These are phyloP conservation scores for Schizonepeta tenuifolia DNA, from an alignment of 257 asterid species.

Conservation along the genomic window DNA sequence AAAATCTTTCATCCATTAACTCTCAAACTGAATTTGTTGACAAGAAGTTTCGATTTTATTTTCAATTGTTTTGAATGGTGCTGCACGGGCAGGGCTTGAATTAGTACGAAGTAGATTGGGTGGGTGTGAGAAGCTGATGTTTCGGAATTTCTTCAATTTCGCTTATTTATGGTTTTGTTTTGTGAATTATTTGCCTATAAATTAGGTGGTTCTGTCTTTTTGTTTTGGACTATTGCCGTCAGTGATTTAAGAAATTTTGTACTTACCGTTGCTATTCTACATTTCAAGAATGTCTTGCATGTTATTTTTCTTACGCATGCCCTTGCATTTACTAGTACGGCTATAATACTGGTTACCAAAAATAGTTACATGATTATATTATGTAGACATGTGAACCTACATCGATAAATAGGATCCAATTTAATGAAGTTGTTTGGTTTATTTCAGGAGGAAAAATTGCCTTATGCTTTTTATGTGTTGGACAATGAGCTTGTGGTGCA, in stretches of 20 bases:
- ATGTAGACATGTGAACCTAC: not conserved
- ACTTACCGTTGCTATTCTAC: too few species aligned
- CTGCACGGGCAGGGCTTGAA: not conserved
- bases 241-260: too few species aligned
- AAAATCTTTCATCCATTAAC: slow-evolving; percentile 18
- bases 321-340: not conserved
- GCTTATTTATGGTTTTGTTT: not conserved
- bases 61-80: not conserved
- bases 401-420: not conserved
- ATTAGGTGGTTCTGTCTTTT: too few species aligned
- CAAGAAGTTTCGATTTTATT: not conserved
- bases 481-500: slow-evolving; percentile 83
- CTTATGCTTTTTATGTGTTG: slow-evolving; percentile 83
- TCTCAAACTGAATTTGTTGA: not conserved
- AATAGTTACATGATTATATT: not conserved
- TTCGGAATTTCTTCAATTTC: not conserved
- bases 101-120: not conserved
- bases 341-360: not conserved
- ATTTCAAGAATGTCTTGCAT: too few species aligned
- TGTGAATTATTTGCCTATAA: not conserved
- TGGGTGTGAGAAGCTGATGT: not conserved
- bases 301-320: not conserved
- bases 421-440: slow-evolving; percentile 25
- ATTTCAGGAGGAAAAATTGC: slow-evolving; percentile 83
- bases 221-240: too few species aligned